phyloP scores from a whole-genome alignment of 2,329 filamentous ascomycete species.

The Arthrobotrys sinensis region DNA sequence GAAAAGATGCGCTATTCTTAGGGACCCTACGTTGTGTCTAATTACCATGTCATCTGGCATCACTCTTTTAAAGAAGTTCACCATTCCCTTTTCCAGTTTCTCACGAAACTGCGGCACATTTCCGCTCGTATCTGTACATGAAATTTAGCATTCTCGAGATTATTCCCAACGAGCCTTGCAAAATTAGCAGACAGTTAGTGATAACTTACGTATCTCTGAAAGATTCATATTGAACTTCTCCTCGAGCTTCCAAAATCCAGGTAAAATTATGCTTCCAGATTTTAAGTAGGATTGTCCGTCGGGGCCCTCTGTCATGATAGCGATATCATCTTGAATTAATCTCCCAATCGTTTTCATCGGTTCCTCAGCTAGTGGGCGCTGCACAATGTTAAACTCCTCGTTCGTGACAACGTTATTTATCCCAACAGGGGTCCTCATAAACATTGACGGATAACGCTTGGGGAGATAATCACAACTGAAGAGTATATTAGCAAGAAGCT shows the following conservation, averaged over 20 bases:
- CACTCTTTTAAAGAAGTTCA: constrained; percentile 82
- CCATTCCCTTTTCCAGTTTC: constrained; percentile 83
- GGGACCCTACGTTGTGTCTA: constrained; percentile 64
- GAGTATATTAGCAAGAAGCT: background rate
- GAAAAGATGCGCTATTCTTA: background rate
- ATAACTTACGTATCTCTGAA: constrained; percentile 78
- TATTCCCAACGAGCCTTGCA: background rate
- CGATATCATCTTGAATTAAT: constrained; percentile 84
- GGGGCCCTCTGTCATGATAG: constrained; percentile 82
- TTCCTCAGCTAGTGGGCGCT: constrained; percentile 79
- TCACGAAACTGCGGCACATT: constrained; percentile 80
- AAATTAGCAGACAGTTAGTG: background rate
- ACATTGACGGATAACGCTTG: constrained; percentile 81
- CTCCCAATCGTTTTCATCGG: constrained; percentile 82
- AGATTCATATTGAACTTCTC: constrained; percentile 87
- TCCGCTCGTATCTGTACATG: constrained; percentile 73
- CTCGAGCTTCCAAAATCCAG: constrained; percentile 85
- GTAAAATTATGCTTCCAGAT: constrained; percentile 80
- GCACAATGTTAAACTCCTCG: constrained; percentile 79
- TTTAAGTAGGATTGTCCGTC: constrained; percentile 87
- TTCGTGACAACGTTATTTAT: constrained; percentile 80
- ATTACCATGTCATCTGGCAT: constrained; percentile 77
- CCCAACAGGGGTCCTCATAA: constrained; percentile 75
- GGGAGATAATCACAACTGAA: constrained; percentile 75
- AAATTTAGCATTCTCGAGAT: background rate